A percentile compares a stretch with the other conserved stretches of the same genome.
Evolutionary conservation across 1,284 basidiomycete species (phyloP).

Genomic region (Schizophyllum commune): DNA sequence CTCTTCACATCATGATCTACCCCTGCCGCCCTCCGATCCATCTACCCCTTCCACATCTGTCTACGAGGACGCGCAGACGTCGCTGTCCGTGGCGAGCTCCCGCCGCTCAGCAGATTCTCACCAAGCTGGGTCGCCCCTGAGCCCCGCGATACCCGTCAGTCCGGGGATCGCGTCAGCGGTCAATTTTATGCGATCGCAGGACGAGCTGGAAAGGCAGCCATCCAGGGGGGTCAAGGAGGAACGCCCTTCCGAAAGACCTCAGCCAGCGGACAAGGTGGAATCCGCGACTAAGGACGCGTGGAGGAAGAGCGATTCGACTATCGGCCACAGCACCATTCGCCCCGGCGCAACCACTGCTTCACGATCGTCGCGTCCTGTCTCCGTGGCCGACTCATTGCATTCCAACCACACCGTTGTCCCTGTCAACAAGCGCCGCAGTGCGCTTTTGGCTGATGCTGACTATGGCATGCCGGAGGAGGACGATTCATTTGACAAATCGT

Average conservation of each 20-base stretch:
- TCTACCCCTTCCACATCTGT: conserved; percentile 18
- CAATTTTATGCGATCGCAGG: conserved; percentile 31
- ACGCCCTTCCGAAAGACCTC: conserved; percentile 7
- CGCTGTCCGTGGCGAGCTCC: conserved; percentile 11
- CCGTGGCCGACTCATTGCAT: conserved; percentile 65
- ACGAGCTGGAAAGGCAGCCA: conserved; percentile 13
- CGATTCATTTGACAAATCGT: conserved; percentile 17
- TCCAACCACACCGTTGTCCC: conserved; percentile 63
- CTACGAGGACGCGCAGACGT: conserved; percentile 9
- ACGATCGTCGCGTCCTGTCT: conserved; percentile 59
- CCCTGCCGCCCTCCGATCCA: conserved; percentile 18
- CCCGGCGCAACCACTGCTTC: conserved; percentile 38
- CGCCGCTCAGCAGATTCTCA: conserved; percentile 14
- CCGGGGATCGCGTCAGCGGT: conserved; percentile 41
- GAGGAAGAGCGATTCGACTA: conserved; percentile 70
- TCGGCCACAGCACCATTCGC: conserved; percentile 62
- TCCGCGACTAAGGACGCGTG: conserved; percentile 48
- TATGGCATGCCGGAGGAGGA: conserved; percentile 48
- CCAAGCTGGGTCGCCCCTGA: conserved; percentile 13
- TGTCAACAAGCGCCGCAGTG: conserved; percentile 55
- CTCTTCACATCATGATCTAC: conserved; percentile 1
- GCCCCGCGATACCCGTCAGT: conserved; percentile 39
- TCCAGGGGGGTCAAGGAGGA: conserved; percentile 7
- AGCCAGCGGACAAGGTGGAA: conserved; percentile 9
- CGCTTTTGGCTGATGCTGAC: conserved; percentile 57